These are phyloP conservation scores for Amoebophrya sp. DNA, from an alignment of 169 alveolate species.

Conservation along the genomic window DNA sequence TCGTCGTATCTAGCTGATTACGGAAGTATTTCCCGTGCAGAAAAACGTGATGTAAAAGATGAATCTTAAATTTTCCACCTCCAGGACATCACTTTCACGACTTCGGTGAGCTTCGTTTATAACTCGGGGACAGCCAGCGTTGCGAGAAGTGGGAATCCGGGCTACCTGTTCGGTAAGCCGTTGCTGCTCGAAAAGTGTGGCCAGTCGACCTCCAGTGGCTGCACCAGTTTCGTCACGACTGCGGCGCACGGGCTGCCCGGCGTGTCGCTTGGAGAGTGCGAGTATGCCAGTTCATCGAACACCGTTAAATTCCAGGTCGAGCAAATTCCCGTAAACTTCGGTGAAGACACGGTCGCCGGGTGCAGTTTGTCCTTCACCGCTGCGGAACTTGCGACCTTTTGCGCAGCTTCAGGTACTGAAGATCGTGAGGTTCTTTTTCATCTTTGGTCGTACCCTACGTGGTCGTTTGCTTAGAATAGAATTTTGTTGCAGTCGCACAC, in stretches of 20 bases:
- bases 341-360: not conserved
- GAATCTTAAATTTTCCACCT: no score
- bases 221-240: not conserved
- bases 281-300: not conserved
- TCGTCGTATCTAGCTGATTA: no score
- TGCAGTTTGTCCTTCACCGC: not conserved
- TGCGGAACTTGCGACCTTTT: not conserved
- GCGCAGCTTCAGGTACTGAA: not conserved
- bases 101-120: not conserved
- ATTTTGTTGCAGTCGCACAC: no score
- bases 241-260: not conserved
- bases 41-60: no score
- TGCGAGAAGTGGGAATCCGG: not conserved
- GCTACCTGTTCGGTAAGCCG: not conserved
- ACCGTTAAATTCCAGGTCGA: no score
- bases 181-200: slow-evolving; percentile 10
- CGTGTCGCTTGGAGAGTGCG: not conserved
- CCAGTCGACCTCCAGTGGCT: not conserved
- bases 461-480: no score
- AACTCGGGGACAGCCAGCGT: not conserved
- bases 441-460: no score
- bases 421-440: no score
- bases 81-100: not conserved
- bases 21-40: no score
- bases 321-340: not conserved